These are phyloP conservation scores for Leptographium flavum DNA, from an alignment of 2,329 filamentous ascomycete species.

Conservation along the genomic window DNA sequence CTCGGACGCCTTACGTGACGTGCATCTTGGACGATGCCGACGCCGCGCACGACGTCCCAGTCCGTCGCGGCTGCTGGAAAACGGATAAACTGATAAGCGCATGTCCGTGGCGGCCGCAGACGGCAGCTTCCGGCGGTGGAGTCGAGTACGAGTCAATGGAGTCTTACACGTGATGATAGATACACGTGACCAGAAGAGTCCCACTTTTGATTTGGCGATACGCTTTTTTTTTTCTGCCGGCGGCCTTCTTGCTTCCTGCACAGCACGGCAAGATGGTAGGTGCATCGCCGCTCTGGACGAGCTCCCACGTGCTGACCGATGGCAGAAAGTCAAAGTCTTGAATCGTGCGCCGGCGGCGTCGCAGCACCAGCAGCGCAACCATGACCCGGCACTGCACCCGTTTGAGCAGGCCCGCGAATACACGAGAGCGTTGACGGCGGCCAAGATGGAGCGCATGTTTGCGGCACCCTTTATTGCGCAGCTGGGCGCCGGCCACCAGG, in stretches of 20 bases:
- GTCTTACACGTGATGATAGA: background rate
- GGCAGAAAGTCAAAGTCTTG: constrained; percentile 12
- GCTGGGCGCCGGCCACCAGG: constrained; percentile 80
- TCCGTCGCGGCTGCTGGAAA: background rate
- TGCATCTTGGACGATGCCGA: too few relatives aligned
- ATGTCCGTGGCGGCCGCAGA: too few relatives aligned
- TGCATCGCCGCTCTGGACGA: background rate
- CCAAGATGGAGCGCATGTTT: constrained; percentile 84
- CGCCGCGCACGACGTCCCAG: too few relatives aligned
- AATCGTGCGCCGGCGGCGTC: constrained; percentile 9
- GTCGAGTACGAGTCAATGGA: too few relatives aligned
- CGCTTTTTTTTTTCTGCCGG: too few relatives aligned
- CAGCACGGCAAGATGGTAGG: constrained; percentile 2
- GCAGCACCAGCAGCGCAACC: constrained; percentile 12
- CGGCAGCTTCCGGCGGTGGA: too few relatives aligned
- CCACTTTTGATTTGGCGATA: background rate
- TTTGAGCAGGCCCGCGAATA: constrained; percentile 87
- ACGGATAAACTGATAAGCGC: too few relatives aligned
- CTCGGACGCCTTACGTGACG: too few relatives aligned
- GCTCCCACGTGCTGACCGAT: background rate
- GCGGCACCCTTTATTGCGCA: constrained; percentile 61
- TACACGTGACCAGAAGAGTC: background rate
- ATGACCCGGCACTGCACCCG: constrained; percentile 70
- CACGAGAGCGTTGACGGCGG: constrained; percentile 56
- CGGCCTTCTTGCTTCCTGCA: too few relatives aligned